These are phyloP conservation scores for Bondarzewia mesenterica DNA, from an alignment of 1,284 basidiomycete species.

Conservation along the genomic window DNA sequence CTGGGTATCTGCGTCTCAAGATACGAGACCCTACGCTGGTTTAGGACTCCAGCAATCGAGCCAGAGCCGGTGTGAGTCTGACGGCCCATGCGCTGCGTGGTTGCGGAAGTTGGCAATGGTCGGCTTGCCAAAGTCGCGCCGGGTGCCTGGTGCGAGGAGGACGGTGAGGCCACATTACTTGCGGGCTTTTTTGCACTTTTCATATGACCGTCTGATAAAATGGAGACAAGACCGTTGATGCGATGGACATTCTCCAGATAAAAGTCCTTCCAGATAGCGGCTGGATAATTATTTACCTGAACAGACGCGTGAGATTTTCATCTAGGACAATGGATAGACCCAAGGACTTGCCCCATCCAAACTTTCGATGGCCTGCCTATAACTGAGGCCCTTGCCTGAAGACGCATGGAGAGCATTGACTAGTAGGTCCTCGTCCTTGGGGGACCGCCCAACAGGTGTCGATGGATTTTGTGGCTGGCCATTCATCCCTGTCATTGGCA, in stretches of 20 bases:
- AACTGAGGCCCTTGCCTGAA: slow-evolving; percentile 26
- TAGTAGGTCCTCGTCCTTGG: slow-evolving; percentile 45
- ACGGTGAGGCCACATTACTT: too few species aligned
- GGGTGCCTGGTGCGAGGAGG: too few species aligned
- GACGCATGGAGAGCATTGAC: slow-evolving; percentile 33
- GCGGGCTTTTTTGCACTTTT: slow-evolving; percentile 42
- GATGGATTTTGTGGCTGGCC: too few species aligned
- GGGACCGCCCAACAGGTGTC: slow-evolving; percentile 40
- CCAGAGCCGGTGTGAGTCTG: too few species aligned
- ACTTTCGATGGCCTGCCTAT: slow-evolving; percentile 32
- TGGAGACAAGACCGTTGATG: slow-evolving; percentile 40
- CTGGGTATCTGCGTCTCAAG: too few species aligned
- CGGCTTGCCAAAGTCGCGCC: too few species aligned
- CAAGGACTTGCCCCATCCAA: slow-evolving; percentile 30
- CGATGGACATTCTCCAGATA: slow-evolving; percentile 58
- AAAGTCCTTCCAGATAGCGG: slow-evolving; percentile 61
- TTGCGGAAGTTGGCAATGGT: too few species aligned
- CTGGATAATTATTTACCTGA: slow-evolving; percentile 36
- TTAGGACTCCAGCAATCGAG: too few species aligned
- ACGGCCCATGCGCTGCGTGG: too few species aligned
- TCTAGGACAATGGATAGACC: neutral
- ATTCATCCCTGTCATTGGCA: too few species aligned
- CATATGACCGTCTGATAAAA: slow-evolving; percentile 13
- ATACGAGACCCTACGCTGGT: too few species aligned
- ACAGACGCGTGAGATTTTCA: slow-evolving; percentile 2